These are phyloP conservation scores for Cryptosporidium andersoni DNA, from an alignment of 169 alveolate genomes.

Conservation along the genomic window DNA sequence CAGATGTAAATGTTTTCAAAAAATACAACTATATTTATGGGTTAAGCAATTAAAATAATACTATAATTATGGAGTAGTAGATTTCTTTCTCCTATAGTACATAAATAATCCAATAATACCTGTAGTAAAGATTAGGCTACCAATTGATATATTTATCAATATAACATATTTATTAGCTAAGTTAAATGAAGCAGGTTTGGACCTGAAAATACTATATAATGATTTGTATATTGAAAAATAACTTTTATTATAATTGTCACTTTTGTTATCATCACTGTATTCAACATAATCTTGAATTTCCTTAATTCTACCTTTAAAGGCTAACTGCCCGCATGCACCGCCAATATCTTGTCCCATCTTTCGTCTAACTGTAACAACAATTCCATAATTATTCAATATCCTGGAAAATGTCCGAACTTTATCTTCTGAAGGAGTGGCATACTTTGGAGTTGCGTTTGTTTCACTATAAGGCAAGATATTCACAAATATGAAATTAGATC, in stretches of 20 bases:
- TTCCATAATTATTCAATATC: slow-evolving; percentile 1
- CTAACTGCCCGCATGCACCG: slow-evolving; percentile 67
- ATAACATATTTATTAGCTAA: not conserved
- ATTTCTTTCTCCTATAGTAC: too few species aligned
- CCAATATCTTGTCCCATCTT: slow-evolving; percentile 41
- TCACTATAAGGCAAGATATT: slow-evolving; percentile 62
- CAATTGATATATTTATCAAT: too few species aligned
- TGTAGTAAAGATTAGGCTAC: too few species aligned
- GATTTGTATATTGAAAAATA: not conserved
- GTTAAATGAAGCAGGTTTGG: not conserved
- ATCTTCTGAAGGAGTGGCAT: slow-evolving; percentile 56
- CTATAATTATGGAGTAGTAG: too few species aligned
- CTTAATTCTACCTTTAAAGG: slow-evolving; percentile 11
- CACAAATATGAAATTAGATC: slow-evolving; percentile 49
- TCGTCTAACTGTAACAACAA: slow-evolving; percentile 47
- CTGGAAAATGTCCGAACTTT: slow-evolving; percentile 3
- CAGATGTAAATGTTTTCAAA: too few species aligned
- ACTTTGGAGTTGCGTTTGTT: slow-evolving; percentile 8
- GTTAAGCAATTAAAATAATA: too few species aligned
- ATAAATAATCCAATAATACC: too few species aligned
- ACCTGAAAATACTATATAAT: not conserved
- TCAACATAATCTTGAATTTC: not conserved
- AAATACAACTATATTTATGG: too few species aligned
- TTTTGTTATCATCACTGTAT: not conserved
- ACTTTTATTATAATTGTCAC: not conserved